Evolutionary conservation across 306 rosid species (phyloP), one percentile per base, ranked within the genome.

Genomic region (Vicia faba): DNA sequence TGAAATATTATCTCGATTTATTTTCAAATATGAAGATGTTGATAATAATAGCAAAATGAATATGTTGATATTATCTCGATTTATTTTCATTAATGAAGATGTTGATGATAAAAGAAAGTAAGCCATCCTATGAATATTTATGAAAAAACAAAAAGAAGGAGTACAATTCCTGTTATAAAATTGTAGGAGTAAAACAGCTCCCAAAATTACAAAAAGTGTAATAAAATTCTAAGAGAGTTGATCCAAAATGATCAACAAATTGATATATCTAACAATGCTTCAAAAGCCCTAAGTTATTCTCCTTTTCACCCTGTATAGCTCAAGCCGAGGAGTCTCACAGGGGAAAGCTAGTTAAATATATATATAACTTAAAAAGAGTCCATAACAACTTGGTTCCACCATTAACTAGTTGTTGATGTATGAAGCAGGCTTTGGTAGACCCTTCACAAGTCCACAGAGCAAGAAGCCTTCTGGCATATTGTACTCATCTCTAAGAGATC

Each of bases 401-500:
- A n/a, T n/a, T n/a, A n/a, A 36, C 20, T 26, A 40, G 6, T n/a
- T 39, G 3, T 61, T 19, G 55, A 7, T 11, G 51, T 75, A 82
- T 1, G 84, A 68, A 1, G 57, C 7, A 8, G 95, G 95, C 80
- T 20, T 75, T 40, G 95, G 84, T 61, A 88, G 11, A 18, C 3
- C 54, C 75, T 64, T 75, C 23, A 81, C 83, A 8, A 9, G 1
- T 38, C 91, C 95, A 64, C 95, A 88, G 5, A 78, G 15, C 46
- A 85, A 61, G 18, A 41, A 12, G 11, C 1, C 53, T 0, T 70
- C 79, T 3, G 89, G 95, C 1, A 85, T 54, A 46, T 80, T 83
- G 86, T 83, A 83, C 81, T 88, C 91, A n/a, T 88, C 88, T 56
- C 88, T 83, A 5, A 82, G 80, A 2, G 95, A 85, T 8, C 80